These are phyloP conservation scores for Cylindrotheca closterium DNA, from an alignment of 108 stramenopile genomes.

Conservation along the genomic window DNA sequence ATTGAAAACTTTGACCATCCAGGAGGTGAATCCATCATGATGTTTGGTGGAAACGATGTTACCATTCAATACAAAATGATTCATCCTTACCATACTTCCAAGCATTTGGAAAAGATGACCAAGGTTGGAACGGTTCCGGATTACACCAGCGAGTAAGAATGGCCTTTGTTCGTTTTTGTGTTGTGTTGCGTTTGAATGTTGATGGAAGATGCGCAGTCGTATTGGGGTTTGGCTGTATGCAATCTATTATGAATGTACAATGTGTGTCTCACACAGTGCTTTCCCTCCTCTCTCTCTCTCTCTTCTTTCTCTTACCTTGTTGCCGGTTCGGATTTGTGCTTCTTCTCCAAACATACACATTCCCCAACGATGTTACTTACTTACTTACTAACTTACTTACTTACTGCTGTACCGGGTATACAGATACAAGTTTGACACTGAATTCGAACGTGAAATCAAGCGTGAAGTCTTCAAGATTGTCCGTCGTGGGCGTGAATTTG, in stretches of 20 bases:
- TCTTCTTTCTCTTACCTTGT: too few species aligned
- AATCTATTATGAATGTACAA: too few species aligned
- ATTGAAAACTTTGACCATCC: conserved; percentile 78
- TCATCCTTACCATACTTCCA: conserved; percentile 84
- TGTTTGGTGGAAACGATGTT: conserved; percentile 91
- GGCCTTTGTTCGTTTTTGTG: conserved; percentile 1
- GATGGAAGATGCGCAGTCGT: too few species aligned
- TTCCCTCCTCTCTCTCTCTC: too few species aligned
- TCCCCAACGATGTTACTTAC: too few species aligned
- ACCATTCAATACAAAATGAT: conserved; percentile 91
- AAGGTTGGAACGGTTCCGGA: conserved; percentile 66
- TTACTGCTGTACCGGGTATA: background rate
- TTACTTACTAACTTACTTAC: background rate
- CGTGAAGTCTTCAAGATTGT: conserved; percentile 89
- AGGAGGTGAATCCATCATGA: conserved; percentile 73
- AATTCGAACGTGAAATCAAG: conserved; percentile 87
- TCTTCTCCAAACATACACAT: too few species aligned
- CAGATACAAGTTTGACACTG: conserved; percentile 84
- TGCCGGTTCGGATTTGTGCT: too few species aligned
- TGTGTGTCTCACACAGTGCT: too few species aligned
- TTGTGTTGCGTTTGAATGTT: background rate
- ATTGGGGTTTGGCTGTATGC: too few species aligned
- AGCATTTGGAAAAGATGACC: conserved; percentile 89
- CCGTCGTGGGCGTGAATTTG: conserved; percentile 81
- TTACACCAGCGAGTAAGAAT: conserved; percentile 65